Percentiles rank a stretch among this genome's conserved stretches.
Evolutionary conservation across 2,329 filamentous ascomycete species (phyloP).

Genomic region (Pseudocercospora vitis): DNA sequence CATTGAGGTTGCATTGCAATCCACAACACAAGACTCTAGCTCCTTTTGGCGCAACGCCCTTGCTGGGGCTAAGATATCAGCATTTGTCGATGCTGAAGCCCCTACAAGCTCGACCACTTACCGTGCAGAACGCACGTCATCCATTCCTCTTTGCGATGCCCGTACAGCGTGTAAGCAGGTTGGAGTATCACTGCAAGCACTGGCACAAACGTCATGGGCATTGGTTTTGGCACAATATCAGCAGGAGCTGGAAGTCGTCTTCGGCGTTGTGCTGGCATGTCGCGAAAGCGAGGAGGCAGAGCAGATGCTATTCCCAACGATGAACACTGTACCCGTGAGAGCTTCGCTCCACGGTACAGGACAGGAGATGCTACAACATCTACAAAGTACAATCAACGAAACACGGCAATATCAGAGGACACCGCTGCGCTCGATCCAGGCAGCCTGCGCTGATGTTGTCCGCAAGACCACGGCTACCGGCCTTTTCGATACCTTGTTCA

Average conservation of each 20-base stretch:
- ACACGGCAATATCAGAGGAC: conserved; percentile 74
- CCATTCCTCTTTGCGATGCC: conserved; percentile 45
- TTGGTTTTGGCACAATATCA: conserved; percentile 65
- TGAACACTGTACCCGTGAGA: conserved; percentile 83
- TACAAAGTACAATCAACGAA: conserved; percentile 68
- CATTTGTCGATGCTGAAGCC: conserved; percentile 41
- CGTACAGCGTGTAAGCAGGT: conserved; percentile 63
- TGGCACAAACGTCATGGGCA: conserved; percentile 77
- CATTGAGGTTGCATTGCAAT: conserved; percentile 56
- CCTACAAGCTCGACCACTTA: conserved; percentile 33
- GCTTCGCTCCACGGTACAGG: conserved; percentile 69
- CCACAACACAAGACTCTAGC: conserved; percentile 49
- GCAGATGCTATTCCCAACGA: conserved; percentile 76
- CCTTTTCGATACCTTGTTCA: conserved; percentile 65
- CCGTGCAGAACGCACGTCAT: conserved; percentile 51
- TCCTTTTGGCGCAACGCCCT: conserved; percentile 73
- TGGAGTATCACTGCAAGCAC: conserved; percentile 70
- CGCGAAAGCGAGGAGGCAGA: conserved; percentile 71
- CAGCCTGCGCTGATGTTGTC: conserved; percentile 39
- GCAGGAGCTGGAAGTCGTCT: conserved; percentile 70
- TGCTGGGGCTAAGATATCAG: conserved; percentile 48
- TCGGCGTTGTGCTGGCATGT: conserved; percentile 81
- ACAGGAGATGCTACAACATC: conserved; percentile 65
- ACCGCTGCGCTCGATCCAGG: conserved; percentile 69
- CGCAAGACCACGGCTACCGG: conserved; percentile 37